These are phyloP conservation scores for Nyssa sinensis DNA, from an alignment of 148 eudicot species.

Conservation along the genomic window DNA sequence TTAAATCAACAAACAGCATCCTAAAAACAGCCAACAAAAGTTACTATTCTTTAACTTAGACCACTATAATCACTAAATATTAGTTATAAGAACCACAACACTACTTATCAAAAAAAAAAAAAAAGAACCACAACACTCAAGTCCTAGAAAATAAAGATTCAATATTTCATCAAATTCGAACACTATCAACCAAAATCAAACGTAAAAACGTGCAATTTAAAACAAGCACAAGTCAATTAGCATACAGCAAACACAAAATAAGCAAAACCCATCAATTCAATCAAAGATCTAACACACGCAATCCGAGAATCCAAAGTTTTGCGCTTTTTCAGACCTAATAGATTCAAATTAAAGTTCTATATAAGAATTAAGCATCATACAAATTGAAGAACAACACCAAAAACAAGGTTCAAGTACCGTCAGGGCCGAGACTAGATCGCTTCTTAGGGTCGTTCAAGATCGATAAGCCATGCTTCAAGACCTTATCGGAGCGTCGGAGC, in stretches of 20 bases:
- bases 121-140: neutral
- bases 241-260: neutral
- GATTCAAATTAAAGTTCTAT: neutral
- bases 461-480: conserved; percentile 67
- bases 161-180: neutral
- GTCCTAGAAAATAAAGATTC: neutral
- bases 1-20: neutral
- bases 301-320: neutral
- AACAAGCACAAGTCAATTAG: neutral
- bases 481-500: conserved; percentile 74
- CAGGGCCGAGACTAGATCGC: conserved; percentile 77
- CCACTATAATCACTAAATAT: neutral
- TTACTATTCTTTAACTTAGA: neutral
- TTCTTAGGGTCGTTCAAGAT: conserved; percentile 67
- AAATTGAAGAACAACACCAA: neutral
- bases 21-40: neutral
- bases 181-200: neutral
- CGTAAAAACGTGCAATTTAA: neutral
- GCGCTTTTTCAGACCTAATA: neutral
- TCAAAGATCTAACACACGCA: neutral
- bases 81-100: too few relatives aligned
- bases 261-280: neutral
- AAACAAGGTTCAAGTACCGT: conserved; percentile 38
- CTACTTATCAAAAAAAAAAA: too few relatives aligned
- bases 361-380: too few relatives aligned